Conservation (phyloP, 2,329 filamentous ascomycete species). For the Sclerotinia sclerotiorum region DNA sequence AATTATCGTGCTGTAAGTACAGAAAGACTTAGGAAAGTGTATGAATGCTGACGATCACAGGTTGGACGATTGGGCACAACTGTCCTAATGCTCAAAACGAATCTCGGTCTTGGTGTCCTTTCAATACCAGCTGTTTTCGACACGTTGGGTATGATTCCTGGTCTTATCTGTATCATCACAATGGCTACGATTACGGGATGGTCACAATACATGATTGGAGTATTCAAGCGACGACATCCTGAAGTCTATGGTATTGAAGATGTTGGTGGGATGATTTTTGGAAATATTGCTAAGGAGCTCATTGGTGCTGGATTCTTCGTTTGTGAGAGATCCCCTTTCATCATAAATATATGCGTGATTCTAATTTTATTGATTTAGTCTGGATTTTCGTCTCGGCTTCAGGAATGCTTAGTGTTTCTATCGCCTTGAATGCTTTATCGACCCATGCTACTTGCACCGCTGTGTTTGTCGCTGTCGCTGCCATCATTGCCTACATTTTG, state of each 20-base stretch:
- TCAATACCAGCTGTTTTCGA: conserved; percentile 46
- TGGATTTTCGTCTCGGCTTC: conserved; percentile 39
- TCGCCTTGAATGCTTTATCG: conserved; percentile 56
- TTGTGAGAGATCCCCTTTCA: conserved; percentile 31
- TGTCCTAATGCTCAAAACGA: conserved; percentile 41
- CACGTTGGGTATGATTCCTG: conserved; percentile 45
- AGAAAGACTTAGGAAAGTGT: background rate
- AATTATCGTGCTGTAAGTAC: conserved; percentile 17
- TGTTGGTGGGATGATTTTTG: conserved; percentile 12
- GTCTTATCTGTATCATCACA: conserved; percentile 44
- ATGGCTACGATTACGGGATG: conserved; percentile 44
- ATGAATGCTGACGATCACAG: background rate
- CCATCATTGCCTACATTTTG: conserved; percentile 49
- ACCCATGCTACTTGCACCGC: conserved; percentile 59
- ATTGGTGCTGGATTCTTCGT: conserved; percentile 13
- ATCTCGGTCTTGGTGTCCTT: conserved; percentile 46
- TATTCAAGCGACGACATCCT: conserved; percentile 43
- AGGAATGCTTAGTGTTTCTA: conserved; percentile 21
- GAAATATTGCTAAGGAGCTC: conserved; percentile 6
- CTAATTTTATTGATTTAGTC: conserved; percentile 32
- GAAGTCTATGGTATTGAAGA: conserved; percentile 46
- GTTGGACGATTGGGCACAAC: conserved; percentile 33
- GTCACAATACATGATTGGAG: conserved; percentile 54
- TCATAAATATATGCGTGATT: conserved; percentile 58
- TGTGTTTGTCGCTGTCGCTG: conserved; percentile 55